These are phyloP conservation scores for Capsella rubella DNA, from an alignment of 441 rosid genomes.

Conservation along the genomic window DNA sequence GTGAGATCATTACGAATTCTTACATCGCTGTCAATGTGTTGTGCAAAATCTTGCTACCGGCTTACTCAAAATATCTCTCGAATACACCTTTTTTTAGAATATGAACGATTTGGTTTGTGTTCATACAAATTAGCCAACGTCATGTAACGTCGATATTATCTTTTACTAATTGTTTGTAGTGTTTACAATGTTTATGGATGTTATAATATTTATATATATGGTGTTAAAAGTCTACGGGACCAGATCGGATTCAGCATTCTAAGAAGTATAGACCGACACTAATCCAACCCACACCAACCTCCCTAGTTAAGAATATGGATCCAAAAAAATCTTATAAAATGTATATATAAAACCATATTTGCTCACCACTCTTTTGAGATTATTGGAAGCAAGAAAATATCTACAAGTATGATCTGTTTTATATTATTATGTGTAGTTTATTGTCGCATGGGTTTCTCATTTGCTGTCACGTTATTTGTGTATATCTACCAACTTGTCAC, in stretches of 20 bases:
- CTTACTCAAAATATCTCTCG: slow-evolving; percentile 22
- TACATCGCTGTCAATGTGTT: slow-evolving; percentile 14
- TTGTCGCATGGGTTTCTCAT: background rate
- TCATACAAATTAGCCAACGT: slow-evolving; percentile 36
- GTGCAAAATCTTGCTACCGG: slow-evolving; percentile 22
- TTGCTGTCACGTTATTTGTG: slow-evolving; percentile 34
- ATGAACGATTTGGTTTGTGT: slow-evolving; percentile 21
- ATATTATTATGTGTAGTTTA: background rate
- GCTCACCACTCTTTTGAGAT: background rate
- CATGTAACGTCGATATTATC: slow-evolving; percentile 22
- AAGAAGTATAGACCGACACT: background rate
- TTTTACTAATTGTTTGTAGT: slow-evolving; percentile 11
- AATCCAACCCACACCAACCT: slow-evolving; percentile 24
- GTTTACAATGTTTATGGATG: background rate
- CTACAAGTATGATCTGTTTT: background rate
- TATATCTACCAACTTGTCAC: slow-evolving; percentile 28
- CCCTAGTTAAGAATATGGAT: slow-evolving; percentile 3
- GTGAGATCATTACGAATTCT: background rate
- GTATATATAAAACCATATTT: slow-evolving; percentile 6
- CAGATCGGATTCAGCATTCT: background rate
- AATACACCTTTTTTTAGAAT: slow-evolving; percentile 4
- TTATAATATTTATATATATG: background rate
- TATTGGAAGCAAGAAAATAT: background rate
- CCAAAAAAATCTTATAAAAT: background rate
- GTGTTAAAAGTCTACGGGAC: slow-evolving; percentile 2